A percentile compares a stretch with the other conserved stretches of the same genome.
Evolutionary conservation across 2,329 filamentous ascomycete genomes (phyloP).

Genomic region (Laburnicola sp.): DNA sequence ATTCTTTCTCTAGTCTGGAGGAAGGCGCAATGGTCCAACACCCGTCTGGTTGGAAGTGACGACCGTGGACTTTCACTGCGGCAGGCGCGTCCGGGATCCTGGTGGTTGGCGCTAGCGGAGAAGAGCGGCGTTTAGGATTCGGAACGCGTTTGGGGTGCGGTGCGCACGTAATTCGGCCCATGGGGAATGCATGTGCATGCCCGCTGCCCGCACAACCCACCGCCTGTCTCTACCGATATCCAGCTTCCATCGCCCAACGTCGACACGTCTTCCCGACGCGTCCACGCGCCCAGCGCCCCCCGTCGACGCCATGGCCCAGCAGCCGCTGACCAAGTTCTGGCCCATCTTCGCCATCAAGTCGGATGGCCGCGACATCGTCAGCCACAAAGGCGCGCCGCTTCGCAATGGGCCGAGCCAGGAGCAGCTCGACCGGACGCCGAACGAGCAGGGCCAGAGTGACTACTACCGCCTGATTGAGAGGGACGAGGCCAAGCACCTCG

Average conservation of each 20-base stretch:
- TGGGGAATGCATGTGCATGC: too few species aligned
- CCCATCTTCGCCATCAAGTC: constrained; percentile 54
- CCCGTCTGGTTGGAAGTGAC: too few species aligned
- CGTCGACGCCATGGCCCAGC: constrained; percentile 32
- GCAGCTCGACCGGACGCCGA: constrained; percentile 57
- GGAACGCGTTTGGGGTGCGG: background rate
- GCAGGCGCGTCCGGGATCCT: constrained; percentile 1
- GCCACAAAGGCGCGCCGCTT: constrained; percentile 53
- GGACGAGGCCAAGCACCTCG: constrained; percentile 58
- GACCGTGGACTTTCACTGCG: too few species aligned
- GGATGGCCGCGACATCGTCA: constrained; percentile 55
- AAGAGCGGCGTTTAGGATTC: background rate
- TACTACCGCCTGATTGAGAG: constrained; percentile 57
- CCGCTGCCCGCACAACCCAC: too few species aligned
- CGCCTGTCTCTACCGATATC: background rate
- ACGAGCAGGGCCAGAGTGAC: constrained; percentile 58
- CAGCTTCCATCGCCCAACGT: background rate
- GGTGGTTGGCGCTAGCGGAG: constrained; percentile 5
- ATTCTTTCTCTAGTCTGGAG: too few species aligned
- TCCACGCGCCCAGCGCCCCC: background rate
- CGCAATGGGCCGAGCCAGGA: constrained; percentile 57
- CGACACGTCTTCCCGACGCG: background rate
- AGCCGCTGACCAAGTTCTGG: constrained; percentile 51
- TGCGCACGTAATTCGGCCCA: too few species aligned
- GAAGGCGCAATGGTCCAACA: too few species aligned